Percentiles rank a stretch among this genome's conserved stretches.
phyloP scores from a whole-genome alignment of 345 rosid species.

The Eucalyptus melliodora region DNA sequence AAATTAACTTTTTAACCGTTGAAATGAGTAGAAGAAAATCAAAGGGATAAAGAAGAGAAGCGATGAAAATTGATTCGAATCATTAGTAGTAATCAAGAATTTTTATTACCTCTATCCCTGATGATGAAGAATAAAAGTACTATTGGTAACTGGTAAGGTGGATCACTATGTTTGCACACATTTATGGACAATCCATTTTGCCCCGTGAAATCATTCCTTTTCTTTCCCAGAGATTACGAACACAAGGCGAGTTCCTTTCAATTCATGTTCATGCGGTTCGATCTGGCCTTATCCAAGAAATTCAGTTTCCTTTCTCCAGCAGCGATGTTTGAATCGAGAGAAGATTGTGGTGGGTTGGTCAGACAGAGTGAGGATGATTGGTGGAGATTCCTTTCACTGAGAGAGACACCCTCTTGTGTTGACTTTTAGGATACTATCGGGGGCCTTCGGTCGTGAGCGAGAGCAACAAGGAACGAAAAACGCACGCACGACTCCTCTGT shows the following conservation, averaged over 20 bases:
- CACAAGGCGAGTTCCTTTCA: not conserved
- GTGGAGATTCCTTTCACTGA: not conserved
- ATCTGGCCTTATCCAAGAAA: not conserved
- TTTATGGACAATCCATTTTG: not conserved
- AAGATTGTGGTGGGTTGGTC: not conserved
- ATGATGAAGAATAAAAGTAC: not conserved
- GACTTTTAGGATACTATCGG: not conserved
- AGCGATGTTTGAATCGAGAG: not conserved
- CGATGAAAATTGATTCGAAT: not conserved
- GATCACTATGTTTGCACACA: not conserved
- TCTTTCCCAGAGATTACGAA: not conserved
- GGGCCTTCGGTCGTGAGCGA: not conserved
- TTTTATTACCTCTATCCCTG: not conserved
- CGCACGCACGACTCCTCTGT: not conserved
- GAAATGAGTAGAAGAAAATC: not conserved
- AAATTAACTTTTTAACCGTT: not conserved
- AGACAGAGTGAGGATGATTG: not conserved
- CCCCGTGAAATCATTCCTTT: not conserved
- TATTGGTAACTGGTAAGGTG: accelerated
- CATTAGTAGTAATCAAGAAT: not conserved
- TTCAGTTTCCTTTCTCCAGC: not conserved
- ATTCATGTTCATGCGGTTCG: not conserved
- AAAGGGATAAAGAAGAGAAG: not conserved
- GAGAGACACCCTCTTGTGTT: not conserved
- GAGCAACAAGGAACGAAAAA: not conserved